Conservation (phyloP, 2,329 filamentous ascomycete species). For the Fusarium beomiforme region DNA sequence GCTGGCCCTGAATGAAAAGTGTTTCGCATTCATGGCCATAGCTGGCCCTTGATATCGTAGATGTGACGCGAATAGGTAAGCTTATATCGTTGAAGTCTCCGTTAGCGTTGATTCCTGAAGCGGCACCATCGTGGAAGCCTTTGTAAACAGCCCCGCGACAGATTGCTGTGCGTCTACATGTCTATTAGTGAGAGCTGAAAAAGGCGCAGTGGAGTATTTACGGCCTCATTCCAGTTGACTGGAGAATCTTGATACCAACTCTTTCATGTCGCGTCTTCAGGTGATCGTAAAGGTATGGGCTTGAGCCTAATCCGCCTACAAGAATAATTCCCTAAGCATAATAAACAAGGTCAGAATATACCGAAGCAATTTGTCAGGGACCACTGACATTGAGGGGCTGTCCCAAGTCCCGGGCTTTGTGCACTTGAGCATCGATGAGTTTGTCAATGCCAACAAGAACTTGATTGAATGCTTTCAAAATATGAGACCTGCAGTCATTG, state of each 20-base stretch:
- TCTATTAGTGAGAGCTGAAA: not conserved
- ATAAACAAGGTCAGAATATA: not conserved
- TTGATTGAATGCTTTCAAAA: not conserved
- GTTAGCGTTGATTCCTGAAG: not conserved
- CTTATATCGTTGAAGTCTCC: not conserved
- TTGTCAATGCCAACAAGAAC: not conserved
- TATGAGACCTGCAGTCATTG: not conserved
- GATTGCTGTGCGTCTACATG: not conserved
- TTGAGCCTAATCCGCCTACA: not conserved
- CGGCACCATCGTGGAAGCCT: not conserved
- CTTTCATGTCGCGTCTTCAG: not conserved
- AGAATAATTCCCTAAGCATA: not conserved
- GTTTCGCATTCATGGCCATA: not conserved
- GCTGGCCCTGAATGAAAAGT: not conserved
- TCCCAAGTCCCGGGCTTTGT: not conserved
- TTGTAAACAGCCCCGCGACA: not conserved
- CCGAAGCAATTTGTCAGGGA: not conserved
- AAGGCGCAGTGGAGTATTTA: not conserved
- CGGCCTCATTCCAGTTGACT: not conserved
- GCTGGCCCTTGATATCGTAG: not conserved
- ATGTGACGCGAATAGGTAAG: not conserved
- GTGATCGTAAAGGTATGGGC: not conserved
- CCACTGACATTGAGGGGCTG: not conserved
- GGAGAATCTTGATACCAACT: not conserved
- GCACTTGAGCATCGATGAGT: not conserved